Evolutionary conservation across 805 yeast genomes (phyloP).

Genomic region (Hermanozyma aechmeae): DNA sequence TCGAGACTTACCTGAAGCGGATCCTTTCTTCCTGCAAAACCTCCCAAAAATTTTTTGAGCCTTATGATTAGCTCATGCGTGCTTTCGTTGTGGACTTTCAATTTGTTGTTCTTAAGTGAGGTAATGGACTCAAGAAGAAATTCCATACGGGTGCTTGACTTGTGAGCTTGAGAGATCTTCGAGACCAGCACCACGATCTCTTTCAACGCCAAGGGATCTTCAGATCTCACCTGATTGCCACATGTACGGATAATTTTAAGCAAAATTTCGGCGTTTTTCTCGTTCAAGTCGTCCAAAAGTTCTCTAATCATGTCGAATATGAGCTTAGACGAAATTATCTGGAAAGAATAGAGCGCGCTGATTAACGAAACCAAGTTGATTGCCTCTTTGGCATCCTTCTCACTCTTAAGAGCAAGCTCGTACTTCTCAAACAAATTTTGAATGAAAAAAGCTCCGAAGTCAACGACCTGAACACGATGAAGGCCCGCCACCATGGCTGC

Average conservation of each 20-base stretch:
- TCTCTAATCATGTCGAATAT: conserved; percentile 65
- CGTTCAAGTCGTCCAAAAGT: conserved; percentile 50
- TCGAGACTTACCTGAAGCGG: conserved; percentile 77
- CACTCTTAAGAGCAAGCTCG: conserved; percentile 34
- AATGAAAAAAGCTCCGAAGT: conserved; percentile 79
- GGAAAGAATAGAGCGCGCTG: conserved; percentile 69
- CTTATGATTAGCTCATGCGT: conserved; percentile 41
- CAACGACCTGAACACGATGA: conserved; percentile 73
- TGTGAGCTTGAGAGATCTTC: conserved; percentile 31
- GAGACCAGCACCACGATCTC: conserved; percentile 54
- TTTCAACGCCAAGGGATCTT: conserved; percentile 80
- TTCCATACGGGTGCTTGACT: conserved; percentile 55
- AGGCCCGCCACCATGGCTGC: conserved; percentile 70
- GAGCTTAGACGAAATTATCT: conserved; percentile 62
- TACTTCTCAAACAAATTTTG: conserved; percentile 73
- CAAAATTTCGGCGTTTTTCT: conserved; percentile 67
- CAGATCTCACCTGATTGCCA: conserved; percentile 80
- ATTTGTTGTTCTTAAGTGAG: conserved; percentile 77
- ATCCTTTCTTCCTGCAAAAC: conserved; percentile 46
- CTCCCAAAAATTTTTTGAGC: conserved; percentile 55
- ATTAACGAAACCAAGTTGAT: conserved; percentile 66
- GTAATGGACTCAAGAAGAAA: conserved; percentile 81
- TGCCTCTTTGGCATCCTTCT: conserved; percentile 37
- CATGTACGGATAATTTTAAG: conserved; percentile 63
- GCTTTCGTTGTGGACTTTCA: conserved; percentile 47